Evolutionary conservation across 1,284 basidiomycete species (phyloP).

Genomic region (Moesziomyces parantarcticus): DNA sequence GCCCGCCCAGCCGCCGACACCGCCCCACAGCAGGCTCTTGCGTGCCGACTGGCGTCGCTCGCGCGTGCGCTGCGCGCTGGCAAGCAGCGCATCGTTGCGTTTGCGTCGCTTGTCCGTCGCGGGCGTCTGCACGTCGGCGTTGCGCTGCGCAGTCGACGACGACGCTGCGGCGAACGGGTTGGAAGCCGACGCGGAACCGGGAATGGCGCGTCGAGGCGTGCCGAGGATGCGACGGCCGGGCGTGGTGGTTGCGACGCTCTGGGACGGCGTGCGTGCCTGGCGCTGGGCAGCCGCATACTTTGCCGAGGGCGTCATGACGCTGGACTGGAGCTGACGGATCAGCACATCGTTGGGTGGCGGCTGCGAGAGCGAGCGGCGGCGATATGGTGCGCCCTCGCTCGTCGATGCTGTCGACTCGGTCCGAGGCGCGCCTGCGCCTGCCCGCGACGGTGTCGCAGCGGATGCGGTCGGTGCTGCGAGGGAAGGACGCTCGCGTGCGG

Average conservation of each 20-base stretch:
- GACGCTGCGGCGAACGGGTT: constrained; percentile 13
- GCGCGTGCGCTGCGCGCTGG: constrained; percentile 36
- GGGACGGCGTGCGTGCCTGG: constrained; percentile 26
- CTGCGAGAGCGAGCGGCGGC: constrained; percentile 45
- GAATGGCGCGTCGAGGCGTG: constrained; percentile 19
- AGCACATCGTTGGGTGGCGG: constrained; percentile 47
- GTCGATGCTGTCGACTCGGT: constrained; percentile 2
- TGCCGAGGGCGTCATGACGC: constrained; percentile 31
- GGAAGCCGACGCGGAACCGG: constrained; percentile 16
- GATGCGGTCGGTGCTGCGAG: constrained; percentile 7
- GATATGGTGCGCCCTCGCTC: constrained; percentile 5
- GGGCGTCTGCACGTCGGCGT: constrained; percentile 28
- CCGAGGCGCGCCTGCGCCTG: not conserved
- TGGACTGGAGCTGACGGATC: constrained; percentile 36
- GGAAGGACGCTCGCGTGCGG: constrained; percentile 11
- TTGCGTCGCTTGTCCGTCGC: constrained; percentile 47
- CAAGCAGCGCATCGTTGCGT: constrained; percentile 44
- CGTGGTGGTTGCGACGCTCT: constrained; percentile 18
- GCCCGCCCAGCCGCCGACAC: constrained; percentile 48
- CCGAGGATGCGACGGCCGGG: constrained; percentile 37
- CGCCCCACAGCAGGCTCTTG: constrained; percentile 45
- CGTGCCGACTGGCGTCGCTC: constrained; percentile 24
- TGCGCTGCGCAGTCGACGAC: not conserved
- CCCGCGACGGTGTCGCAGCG: constrained; percentile 1
- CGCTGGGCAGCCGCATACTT: constrained; percentile 21